phyloP scores from a whole-genome alignment of 371 early-diverging fungal species.

The Saksenaea oblongispora region DNA sequence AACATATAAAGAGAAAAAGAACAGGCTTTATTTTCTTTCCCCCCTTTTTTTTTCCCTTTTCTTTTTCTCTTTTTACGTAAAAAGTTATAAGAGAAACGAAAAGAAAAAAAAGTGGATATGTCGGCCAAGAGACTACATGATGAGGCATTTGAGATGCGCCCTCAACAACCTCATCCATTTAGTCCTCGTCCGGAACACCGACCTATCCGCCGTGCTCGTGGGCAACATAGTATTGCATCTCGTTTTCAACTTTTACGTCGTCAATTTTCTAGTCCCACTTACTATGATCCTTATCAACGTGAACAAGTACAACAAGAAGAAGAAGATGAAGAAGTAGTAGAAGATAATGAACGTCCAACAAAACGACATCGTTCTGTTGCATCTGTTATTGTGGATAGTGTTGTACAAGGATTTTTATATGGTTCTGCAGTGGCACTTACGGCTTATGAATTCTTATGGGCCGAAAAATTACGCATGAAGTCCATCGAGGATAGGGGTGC shows the following conservation, averaged over 20 bases:
- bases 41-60: conserved; percentile 6
- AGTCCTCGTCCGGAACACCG: not conserved
- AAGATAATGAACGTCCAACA: not conserved
- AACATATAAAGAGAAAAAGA: not conserved
- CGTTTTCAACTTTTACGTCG: conserved; percentile 8
- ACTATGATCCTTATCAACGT: conserved; percentile 13
- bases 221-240: conserved; percentile 6
- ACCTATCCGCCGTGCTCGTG: not conserved
- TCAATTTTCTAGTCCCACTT: not conserved
- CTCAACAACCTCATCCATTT: conserved; percentile 1
- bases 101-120: not conserved
- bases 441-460: conserved; percentile 8
- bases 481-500: conserved; percentile 4
- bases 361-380: conserved; percentile 5
- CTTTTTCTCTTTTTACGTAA: not conserved
- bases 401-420: conserved; percentile 10
- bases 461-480: conserved; percentile 6
- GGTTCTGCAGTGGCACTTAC: conserved; percentile 8
- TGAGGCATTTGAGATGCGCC: conserved; percentile 2
- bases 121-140: conserved; percentile 10
- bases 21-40: not conserved
- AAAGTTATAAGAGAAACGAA: not conserved
- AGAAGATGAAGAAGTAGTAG: not conserved
- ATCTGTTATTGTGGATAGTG: conserved; percentile 3
- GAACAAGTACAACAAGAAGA: conserved; percentile 5